Evolutionary conservation across 2,329 filamentous ascomycete species (phyloP), one percentile per base, ranked within the genome.

Genomic region (Talaromyces funiculosus): DNA sequence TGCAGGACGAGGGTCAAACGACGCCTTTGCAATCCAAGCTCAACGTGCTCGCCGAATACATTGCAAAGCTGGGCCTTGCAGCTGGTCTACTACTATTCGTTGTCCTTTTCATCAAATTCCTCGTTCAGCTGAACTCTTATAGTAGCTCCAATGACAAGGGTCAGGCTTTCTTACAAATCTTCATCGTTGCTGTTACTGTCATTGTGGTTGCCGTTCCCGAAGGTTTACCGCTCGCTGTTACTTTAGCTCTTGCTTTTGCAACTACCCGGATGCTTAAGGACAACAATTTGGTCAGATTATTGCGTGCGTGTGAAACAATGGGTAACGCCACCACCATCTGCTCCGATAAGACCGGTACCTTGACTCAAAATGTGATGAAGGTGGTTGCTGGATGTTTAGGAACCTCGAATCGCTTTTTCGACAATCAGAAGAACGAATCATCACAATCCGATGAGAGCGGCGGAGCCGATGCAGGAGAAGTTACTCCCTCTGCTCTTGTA

Each of bases 1-100:
- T 93, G 10, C 85, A 88, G 63, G 88, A 90, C 66, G 87, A 90
- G 63, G 85, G 86, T 60, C 86, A 92, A 69, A 88, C 89, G 24
- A 93, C 90, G 1, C 90, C 90, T 3, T 74, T 93, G 7, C 90
- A 93, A 72, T 86, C 83, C 2, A 92, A 92, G 73, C 78, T 93
- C 61, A 91, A 92, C 65, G 80, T 86, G 3, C 79, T 93, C 18
- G 90, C 90, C 6, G 89, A 90, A 67, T 89, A 91, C 68, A 91
- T 93, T 67, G 87, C 87, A n/a, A 89, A 89, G 69, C 80, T 89
- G 43, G 87, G 87, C 75, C 85, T 87, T 65, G 84, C 84, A 62
- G 86, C 90, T 51, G 90, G 89, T 58, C 75, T 90, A 16, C 74
- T 92, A 9, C 80, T 93, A n/a, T 93, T 93, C 69, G 77, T 91